These are phyloP conservation scores for Solanum chacoense DNA, from an alignment of 305 asterid species.

Conservation along the genomic window DNA sequence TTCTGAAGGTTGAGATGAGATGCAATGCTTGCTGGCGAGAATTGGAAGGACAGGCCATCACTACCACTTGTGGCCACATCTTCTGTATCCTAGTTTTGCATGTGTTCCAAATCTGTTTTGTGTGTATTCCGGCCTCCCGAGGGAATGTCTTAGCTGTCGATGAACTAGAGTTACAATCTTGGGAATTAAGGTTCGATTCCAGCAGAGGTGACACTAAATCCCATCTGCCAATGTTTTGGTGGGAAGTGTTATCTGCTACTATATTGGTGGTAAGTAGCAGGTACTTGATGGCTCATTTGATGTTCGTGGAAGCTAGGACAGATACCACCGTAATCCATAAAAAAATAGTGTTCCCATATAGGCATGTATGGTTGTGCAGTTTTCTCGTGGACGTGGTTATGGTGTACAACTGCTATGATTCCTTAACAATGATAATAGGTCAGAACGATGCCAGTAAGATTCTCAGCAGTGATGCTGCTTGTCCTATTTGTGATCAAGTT, in stretches of 20 bases:
- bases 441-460: slow-evolving; percentile 79
- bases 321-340: background rate
- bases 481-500: slow-evolving; percentile 96
- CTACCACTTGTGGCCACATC: slow-evolving; percentile 92
- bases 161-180: background rate
- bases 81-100: slow-evolving; percentile 52
- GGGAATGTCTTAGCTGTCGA: background rate
- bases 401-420: slow-evolving; percentile 14
- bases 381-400: slow-evolving; percentile 1
- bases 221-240: background rate
- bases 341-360: background rate
- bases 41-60: slow-evolving; percentile 76
- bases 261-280: background rate
- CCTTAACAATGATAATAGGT: slow-evolving; percentile 61
- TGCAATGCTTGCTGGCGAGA: slow-evolving; percentile 97
- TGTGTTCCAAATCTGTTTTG: background rate
- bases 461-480: slow-evolving; percentile 76
- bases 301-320: background rate
- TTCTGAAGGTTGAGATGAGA: slow-evolving; percentile 50
- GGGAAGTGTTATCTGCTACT: background rate
- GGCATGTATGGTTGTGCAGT: background rate
- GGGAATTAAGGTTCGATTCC: background rate
- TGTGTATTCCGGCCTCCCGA: background rate
- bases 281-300: background rate
- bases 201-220: background rate